These are phyloP conservation scores for Tylopilus vinaceipallidus DNA, from an alignment of 768 basidiomycete species.

Conservation along the genomic window DNA sequence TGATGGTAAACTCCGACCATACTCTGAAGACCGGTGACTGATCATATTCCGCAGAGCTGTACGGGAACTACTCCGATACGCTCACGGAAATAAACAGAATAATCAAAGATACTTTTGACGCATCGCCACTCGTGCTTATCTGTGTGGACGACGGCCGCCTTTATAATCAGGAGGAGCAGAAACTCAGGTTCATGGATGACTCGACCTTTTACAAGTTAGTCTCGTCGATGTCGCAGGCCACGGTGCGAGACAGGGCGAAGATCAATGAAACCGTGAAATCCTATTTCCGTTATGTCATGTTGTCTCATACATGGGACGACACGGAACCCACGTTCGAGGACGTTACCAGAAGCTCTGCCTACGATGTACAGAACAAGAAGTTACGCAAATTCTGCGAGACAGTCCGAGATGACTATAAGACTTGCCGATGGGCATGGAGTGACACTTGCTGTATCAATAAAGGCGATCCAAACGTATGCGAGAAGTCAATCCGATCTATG, in stretches of 20 bases:
- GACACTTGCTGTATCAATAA: constrained; percentile 15
- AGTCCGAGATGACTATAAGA: neutral
- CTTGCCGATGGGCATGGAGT: constrained; percentile 9
- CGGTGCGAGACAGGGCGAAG: neutral
- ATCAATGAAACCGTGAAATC: neutral
- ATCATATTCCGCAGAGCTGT: constrained; percentile 1
- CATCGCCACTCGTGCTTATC: constrained; percentile 11
- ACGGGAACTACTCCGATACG: neutral
- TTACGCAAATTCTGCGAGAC: constrained; percentile 8
- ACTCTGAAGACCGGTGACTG: neutral
- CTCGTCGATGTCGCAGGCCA: constrained; percentile 1
- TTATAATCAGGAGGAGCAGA: neutral
- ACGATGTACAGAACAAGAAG: constrained; percentile 5
- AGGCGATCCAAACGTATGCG: neutral
- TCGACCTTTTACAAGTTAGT: constrained; percentile 1
- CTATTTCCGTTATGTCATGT: constrained; percentile 17
- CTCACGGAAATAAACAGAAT: neutral
- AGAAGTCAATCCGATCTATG: constrained; percentile 11
- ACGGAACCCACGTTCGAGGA: constrained; percentile 8
- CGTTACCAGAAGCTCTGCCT: neutral
- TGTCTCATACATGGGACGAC: constrained; percentile 18
- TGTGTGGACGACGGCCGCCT: constrained; percentile 5
- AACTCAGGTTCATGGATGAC: constrained; percentile 1
- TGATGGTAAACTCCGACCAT: neutral
- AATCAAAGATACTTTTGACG: neutral